phyloP scores from a whole-genome alignment of 2,329 filamentous ascomycete genomes.

The Calonectria pteridis region DNA sequence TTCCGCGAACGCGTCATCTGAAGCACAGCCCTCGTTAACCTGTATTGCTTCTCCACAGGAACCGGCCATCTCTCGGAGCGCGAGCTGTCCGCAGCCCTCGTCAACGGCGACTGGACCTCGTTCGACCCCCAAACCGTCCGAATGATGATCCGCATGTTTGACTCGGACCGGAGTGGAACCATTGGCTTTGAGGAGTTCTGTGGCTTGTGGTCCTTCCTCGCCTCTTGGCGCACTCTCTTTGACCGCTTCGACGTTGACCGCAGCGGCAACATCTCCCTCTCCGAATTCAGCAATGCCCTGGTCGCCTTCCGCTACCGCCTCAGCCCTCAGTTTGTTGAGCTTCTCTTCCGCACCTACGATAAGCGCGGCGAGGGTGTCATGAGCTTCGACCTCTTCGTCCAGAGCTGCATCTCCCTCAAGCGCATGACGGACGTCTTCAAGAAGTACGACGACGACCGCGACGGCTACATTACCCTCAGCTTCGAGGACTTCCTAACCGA shows the following conservation, averaged over 20 bases:
- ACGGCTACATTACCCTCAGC: constrained; percentile 89
- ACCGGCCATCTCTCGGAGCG: constrained; percentile 86
- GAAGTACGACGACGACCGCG: constrained; percentile 96
- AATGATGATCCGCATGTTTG: constrained; percentile 99
- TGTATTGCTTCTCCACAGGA: constrained; percentile 55
- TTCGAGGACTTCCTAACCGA: constrained; percentile 85
- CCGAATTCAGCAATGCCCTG: constrained; percentile 91
- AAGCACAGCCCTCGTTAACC: constrained; percentile 10
- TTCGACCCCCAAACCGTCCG: constrained; percentile 95
- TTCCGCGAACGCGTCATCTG: neutral
- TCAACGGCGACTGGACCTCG: constrained; percentile 95
- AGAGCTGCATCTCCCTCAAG: constrained; percentile 96
- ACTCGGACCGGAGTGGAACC: constrained; percentile 87
- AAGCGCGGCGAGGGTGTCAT: constrained; percentile 78
- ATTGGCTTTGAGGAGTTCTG: constrained; percentile 98
- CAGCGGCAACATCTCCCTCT: constrained; percentile 85
- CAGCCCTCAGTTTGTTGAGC: constrained; percentile 83
- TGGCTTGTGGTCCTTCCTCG: constrained; percentile 94
- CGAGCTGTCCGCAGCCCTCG: constrained; percentile 89
- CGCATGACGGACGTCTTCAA: constrained; percentile 99
- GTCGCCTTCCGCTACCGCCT: constrained; percentile 94
- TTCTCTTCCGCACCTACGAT: constrained; percentile 92
- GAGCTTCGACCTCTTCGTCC: constrained; percentile 97
- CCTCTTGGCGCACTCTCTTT: constrained; percentile 93
- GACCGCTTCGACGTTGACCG: constrained; percentile 93